Evolutionary conservation across 2,329 filamentous ascomycete species (phyloP).

Genomic region (Colletotrichum lini): DNA sequence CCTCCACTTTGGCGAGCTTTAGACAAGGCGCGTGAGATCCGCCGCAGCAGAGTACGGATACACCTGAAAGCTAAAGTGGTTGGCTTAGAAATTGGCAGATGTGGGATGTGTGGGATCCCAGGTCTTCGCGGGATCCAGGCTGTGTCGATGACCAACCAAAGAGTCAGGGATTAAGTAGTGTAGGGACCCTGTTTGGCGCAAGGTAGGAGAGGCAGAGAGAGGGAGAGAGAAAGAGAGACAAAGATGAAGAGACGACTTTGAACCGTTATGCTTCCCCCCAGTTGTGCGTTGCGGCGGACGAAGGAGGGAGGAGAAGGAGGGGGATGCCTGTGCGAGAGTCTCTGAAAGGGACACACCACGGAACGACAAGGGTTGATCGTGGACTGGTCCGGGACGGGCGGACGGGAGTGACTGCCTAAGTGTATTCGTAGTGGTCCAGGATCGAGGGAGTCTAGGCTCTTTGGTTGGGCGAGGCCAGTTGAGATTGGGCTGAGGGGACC

Average conservation of each 20-base stretch:
- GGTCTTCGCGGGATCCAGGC: slow-evolving; percentile 9
- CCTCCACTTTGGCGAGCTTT: slow-evolving; percentile 26
- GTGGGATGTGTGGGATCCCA: slow-evolving; percentile 24
- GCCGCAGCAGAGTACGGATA: background rate
- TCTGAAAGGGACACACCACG: background rate
- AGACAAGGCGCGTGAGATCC: slow-evolving; percentile 17
- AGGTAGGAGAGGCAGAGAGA: background rate
- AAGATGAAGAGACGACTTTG: background rate
- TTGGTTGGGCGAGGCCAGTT: background rate
- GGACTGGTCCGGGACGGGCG: slow-evolving; percentile 36
- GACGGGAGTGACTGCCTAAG: slow-evolving; percentile 26
- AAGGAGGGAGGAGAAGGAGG: background rate
- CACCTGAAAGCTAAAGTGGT: slow-evolving; percentile 21
- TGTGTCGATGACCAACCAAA: slow-evolving; percentile 33
- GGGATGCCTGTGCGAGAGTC: background rate
- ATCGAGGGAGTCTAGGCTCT: slow-evolving; percentile 10
- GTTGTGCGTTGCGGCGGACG: slow-evolving; percentile 14
- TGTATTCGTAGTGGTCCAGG: no score
- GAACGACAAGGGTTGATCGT: slow-evolving; percentile 26
- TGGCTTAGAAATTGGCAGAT: slow-evolving; percentile 37
- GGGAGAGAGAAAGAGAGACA: background rate
- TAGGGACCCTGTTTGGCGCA: slow-evolving; percentile 4
- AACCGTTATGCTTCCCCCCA: background rate
- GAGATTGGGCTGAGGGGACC: slow-evolving; percentile 9
- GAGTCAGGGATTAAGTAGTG: slow-evolving; percentile 3